Evolutionary conservation across 1,139 yeast species (phyloP), one percentile per base, ranked within the genome.

Genomic region (Candida labiduridarum): DNA sequence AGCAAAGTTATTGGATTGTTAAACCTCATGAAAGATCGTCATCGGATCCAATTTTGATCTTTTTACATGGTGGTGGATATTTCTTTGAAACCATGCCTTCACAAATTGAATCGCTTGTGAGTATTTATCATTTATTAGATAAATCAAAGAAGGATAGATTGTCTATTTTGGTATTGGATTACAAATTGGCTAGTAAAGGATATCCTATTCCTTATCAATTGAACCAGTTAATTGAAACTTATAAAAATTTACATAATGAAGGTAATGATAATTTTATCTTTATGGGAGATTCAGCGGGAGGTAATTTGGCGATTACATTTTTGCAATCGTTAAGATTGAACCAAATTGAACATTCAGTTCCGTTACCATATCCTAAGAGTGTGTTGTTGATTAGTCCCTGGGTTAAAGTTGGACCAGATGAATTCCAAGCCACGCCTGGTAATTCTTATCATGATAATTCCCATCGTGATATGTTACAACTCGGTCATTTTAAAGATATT

Each of bases 201-300:
- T 58, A 61, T 49, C 57, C 65, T 3, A 59, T 74, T 40, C 78
- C 80, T 1, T 56, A 66, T 44, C 80, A 74, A 57, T 53, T 71
- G 25, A 52, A 64, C 40, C 75, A 76, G 54, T 61, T 75, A 43
- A 65, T 64, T 40, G 64, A 59, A 14, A 60, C 72, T 1, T 75
- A 74, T 55, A 48, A 53, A 27, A 56, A 57, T 16, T 67, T 76
- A 48, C 62, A 63, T 12, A 36, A 44, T 12, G 49, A 41, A n/a
- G 72, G 73, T 1, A 61, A 65, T 49, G 52, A 59, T 15, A 74
- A 74, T 48, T 59, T 76, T 5, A 57, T 67, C 1, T 57, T 75
- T 5, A 48, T 72, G 52, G 79, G 79, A 1, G 79, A 74, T 57
- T 72, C 78, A 0, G 78, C 78, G 12, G 79, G 79, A 18, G 79